Conservation (phyloP, 2,329 filamentous ascomycete species). For the Penicillium sp. region DNA sequence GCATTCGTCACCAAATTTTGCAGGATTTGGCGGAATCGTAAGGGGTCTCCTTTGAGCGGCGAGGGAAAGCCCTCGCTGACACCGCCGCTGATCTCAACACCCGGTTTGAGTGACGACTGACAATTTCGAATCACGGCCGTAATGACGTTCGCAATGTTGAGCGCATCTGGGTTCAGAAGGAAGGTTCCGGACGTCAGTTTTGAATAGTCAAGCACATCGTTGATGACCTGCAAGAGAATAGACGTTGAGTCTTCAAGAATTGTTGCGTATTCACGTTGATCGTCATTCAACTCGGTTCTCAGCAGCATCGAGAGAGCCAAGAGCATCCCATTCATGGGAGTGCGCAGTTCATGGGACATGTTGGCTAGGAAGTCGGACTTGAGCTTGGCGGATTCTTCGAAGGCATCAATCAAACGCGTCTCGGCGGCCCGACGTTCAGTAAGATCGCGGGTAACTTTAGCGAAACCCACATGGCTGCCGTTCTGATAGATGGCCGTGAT, state of each 20-base stretch:
- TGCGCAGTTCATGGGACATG: slow-evolving; percentile 63
- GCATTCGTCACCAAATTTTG: slow-evolving; percentile 61
- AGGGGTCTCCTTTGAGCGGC: slow-evolving; percentile 54
- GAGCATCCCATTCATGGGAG: slow-evolving; percentile 62
- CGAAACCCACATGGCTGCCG: slow-evolving; percentile 54
- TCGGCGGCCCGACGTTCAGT: slow-evolving; percentile 56
- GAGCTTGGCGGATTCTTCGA: slow-evolving; percentile 60
- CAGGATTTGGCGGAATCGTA: slow-evolving; percentile 60
- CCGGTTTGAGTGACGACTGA: slow-evolving; percentile 46
- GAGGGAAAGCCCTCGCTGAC: slow-evolving; percentile 47
- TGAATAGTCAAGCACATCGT: slow-evolving; percentile 65
- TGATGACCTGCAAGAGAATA: slow-evolving; percentile 59
- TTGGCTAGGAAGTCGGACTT: slow-evolving; percentile 62
- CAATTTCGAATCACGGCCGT: slow-evolving; percentile 51
- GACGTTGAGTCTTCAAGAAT: slow-evolving; percentile 60
- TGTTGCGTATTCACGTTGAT: slow-evolving; percentile 55
- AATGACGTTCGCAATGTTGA: slow-evolving; percentile 47
- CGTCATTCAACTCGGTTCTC: slow-evolving; percentile 51
- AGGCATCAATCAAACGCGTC: slow-evolving; percentile 53
- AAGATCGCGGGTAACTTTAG: slow-evolving; percentile 57
- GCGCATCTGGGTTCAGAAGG: slow-evolving; percentile 52
- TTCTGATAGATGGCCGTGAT: slow-evolving; percentile 56
- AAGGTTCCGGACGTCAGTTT: slow-evolving; percentile 60
- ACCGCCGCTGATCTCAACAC: slow-evolving; percentile 46
- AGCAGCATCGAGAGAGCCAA: slow-evolving; percentile 57